Base-by-base conservation (phyloP, 139 green algal species). In the Choricystis sp. region DNA sequence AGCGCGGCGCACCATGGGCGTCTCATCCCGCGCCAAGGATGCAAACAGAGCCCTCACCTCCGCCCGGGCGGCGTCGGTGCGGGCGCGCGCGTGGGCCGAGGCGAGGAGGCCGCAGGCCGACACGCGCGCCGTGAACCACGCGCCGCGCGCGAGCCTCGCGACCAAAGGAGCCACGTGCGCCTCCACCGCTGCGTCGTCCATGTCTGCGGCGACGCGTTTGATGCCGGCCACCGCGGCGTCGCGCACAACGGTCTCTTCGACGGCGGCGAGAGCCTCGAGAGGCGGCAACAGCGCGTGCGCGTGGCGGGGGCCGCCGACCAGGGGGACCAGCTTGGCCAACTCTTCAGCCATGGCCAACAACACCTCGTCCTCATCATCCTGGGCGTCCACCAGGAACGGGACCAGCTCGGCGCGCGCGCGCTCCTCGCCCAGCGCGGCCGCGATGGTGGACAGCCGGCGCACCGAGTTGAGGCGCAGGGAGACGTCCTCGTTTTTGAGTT, bases 211-310 rank as follows among this genome's bases (percentile, higher is more conserved):
- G 9, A 97, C 84, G 60, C 89, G 87, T 64, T 65, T 70, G 19
- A 98, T 71, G 3, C 83, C 90, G 61, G 92, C 84, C 22, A 94
- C 89, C 23, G 94, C 94, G 56, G 86, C 91, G 31, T 98, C 90
- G 19, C 94, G 72, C 29, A 99, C 94, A 29, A 99, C 94, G 20
- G 94, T 98, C 73, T 99, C 94, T 69, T 98, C 94, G 4, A 97
- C 90, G 22, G 81, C 86, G 19, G 83, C 81, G 28, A 99, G 82
- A 21, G 77, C 81, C 76, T 98, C 94, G n/a, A 99, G 80, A 21
- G 93, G 85, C 9, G 73, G 77, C 59, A 99, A 78, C 59, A 99
- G 71, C 21, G 77, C 57, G 57, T 92, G 74, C 0, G 76, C 94
- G 64, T 91, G 75, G 5, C 77, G 59, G 0, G 85, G 66, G 0